Evolutionary conservation across 2,329 filamentous ascomycete genomes (phyloP).

Genomic region (Lojkania enalia): DNA sequence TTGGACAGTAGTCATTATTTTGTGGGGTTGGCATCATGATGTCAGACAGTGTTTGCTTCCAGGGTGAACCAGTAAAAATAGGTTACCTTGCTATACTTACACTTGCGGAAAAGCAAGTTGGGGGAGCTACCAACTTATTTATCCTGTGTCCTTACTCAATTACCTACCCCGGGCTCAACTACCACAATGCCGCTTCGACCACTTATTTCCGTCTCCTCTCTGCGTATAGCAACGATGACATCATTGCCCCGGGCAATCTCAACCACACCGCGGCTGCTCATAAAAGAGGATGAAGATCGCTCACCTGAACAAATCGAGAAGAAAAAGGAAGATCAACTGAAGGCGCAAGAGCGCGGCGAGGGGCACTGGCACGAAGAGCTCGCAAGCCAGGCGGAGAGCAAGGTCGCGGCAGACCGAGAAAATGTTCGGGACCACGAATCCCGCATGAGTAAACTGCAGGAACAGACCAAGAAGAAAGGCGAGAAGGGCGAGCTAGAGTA

Average conservation of each 20-base stretch:
- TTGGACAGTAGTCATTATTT: too few relatives aligned
- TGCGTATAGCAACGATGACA: not conserved
- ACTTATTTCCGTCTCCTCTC: not conserved
- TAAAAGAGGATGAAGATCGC: slow-evolving; percentile 49
- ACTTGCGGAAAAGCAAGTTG: too few relatives aligned
- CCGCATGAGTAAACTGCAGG: slow-evolving; percentile 51
- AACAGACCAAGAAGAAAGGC: slow-evolving; percentile 47
- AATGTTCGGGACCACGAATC: slow-evolving; percentile 47
- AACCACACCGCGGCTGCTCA: slow-evolving; percentile 30
- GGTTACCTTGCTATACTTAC: too few relatives aligned
- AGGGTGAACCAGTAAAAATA: too few relatives aligned
- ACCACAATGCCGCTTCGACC: not conserved
- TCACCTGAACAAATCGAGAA: slow-evolving; percentile 46
- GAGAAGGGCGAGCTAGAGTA: slow-evolving; percentile 41
- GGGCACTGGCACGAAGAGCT: slow-evolving; percentile 51
- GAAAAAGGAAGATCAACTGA: slow-evolving; percentile 50
- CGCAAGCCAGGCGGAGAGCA: slow-evolving; percentile 46
- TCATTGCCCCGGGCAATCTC: slow-evolving; percentile 33
- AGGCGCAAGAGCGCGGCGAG: slow-evolving; percentile 49
- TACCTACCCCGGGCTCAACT: not conserved
- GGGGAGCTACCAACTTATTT: not conserved
- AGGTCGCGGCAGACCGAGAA: slow-evolving; percentile 49
- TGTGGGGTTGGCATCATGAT: not conserved
- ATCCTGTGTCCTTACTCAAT: not conserved
- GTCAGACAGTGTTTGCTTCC: too few relatives aligned